Evolutionary conservation across 306 rosid species (phyloP).

Genomic region (Prunus armeniaca): DNA sequence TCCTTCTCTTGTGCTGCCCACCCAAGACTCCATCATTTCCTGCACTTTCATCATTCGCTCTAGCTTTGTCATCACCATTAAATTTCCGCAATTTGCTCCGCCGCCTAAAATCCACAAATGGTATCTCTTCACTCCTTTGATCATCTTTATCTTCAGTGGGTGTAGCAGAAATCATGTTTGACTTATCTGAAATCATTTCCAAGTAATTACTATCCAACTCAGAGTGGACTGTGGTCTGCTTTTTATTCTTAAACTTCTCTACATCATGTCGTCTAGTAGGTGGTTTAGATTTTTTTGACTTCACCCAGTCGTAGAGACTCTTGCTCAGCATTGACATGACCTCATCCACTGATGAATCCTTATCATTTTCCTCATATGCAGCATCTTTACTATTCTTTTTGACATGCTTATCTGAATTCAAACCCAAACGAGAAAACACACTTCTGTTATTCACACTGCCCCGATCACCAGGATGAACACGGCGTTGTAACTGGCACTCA

Average conservation of each 20-base stretch:
- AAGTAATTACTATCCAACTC: conserved; percentile 21
- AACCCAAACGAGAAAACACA: not conserved
- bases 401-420: not conserved
- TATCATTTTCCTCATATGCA: conserved; percentile 13
- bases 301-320: conserved; percentile 19
- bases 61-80: conserved; percentile 18
- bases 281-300: conserved; percentile 30
- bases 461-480: not conserved
- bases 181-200: conserved; percentile 18
- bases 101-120: conserved; percentile 51
- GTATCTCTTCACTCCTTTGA: not conserved
- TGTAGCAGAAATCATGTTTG: conserved; percentile 17
- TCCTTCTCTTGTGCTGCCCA: conserved; percentile 46
- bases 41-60: conserved; percentile 20
- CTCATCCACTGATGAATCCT: conserved; percentile 37
- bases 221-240: conserved; percentile 8
- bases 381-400: conserved; percentile 9
- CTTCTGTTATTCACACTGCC: not conserved
- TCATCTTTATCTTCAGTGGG: conserved; percentile 12
- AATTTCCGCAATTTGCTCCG: conserved; percentile 45
- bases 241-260: conserved; percentile 27
- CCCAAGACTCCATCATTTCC: conserved; percentile 15
- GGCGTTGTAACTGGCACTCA: not conserved
- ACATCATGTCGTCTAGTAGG: conserved; percentile 6
- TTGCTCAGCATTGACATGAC: conserved; percentile 47